A percentile compares a stretch with the other conserved stretches of the same genome.
Evolutionary conservation across 305 asterid species (phyloP).

Genomic region (Fraxinus sp.): DNA sequence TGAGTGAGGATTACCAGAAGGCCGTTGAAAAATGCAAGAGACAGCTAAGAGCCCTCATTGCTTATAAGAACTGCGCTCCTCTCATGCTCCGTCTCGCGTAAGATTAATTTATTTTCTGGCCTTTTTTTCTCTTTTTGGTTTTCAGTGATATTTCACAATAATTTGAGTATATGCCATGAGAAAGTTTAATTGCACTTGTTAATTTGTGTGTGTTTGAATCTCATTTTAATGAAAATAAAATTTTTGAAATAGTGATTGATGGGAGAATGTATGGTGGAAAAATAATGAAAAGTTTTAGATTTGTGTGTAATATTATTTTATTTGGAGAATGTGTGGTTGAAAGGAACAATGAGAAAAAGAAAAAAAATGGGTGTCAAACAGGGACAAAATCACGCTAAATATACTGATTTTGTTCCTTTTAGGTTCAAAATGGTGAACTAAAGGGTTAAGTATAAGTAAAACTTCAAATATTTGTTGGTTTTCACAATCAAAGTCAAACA

Average conservation of each 20-base stretch:
- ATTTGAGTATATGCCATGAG: not conserved
- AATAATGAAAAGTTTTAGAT: too few species aligned
- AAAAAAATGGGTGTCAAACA: too few species aligned
- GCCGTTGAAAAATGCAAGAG: slow-evolving; percentile 73
- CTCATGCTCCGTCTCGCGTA: slow-evolving; percentile 90
- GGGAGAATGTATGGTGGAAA: too few species aligned
- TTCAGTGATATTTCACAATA: not conserved
- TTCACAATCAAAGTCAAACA: not conserved
- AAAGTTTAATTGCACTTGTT: not conserved
- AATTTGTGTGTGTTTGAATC: not conserved
- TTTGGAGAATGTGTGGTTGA: too few species aligned
- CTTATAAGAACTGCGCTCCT: slow-evolving; percentile 89
- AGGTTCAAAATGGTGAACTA: not conserved
- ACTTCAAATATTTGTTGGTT: not conserved
- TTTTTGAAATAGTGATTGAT: too few species aligned
- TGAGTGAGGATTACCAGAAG: slow-evolving; percentile 74
- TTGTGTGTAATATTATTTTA: too few species aligned
- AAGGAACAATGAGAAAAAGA: too few species aligned
- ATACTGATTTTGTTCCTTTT: not conserved
- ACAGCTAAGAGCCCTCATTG: slow-evolving; percentile 81
- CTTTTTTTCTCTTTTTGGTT: not conserved
- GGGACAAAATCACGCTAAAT: not conserved
- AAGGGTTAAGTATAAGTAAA: not conserved
- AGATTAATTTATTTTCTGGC: slow-evolving; percentile 14
- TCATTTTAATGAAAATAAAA: too few species aligned